Evolutionary conservation across 148 eudicot species (phyloP), one percentile per base, ranked within the genome.

Genomic region (Silene latifolia): DNA sequence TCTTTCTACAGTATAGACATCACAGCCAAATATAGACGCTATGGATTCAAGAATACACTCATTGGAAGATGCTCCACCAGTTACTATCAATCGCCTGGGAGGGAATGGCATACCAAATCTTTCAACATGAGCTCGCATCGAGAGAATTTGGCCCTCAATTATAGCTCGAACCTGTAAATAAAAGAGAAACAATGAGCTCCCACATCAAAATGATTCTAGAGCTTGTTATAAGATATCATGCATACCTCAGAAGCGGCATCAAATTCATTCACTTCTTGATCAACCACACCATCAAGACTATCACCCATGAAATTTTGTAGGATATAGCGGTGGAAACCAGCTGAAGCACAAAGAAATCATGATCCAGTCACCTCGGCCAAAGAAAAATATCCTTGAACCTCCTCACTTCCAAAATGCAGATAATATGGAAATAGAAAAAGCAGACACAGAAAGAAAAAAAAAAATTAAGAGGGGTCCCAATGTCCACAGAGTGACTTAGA

Each of bases 51-150:
- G 86, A 84, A 95, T 90, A 83, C 78, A 72, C 73, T 83, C 81
- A 79, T 91, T 92, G 69, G 93, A 89, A 13, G 97, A 94, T 78
- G 97, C 98, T 74, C 98, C 98, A 56, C 98, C 96, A 18, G 98
- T 94, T 20, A 97, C 98, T 72, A 94, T 94, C 71, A 91, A 87
- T 64, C 97, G 85, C 65, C 83, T 92, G 1, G 97, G 97, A 66
- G 98, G 97, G 78, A 89, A 90, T 67, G 97, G 97, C 97, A 94
- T 91, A 29, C 98, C 98, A 44, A 86, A 88, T 81, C 93, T 87
- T 78, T 89, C 96, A 62, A 91, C 86, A 70, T 91, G 98, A 71
- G 89, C 97, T 85, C 97, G 77, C 86, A 86, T 87, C 14, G 96
- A 92, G 29, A 94, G 88, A 62, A 94, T 71, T 70, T 94, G 97